phyloP scores from a whole-genome alignment of 1,139 yeast species.

The Hyphopichia fennica region DNA sequence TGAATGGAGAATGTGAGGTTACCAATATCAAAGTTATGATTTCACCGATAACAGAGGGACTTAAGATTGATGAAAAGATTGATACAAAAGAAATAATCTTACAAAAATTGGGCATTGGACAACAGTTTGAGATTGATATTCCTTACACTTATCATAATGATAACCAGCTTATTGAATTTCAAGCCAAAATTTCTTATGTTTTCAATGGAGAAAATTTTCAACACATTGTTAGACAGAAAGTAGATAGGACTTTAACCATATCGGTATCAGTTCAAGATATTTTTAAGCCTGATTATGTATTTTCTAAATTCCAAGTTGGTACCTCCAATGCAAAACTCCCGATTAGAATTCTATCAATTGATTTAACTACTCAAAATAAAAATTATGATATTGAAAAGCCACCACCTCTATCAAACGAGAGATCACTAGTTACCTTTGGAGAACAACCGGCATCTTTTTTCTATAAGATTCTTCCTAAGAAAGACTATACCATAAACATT shows the following conservation, averaged over 20 bases:
- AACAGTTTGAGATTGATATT: too few species aligned
- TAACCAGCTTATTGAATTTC: slow-evolving; percentile 24
- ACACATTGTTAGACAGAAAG: slow-evolving; percentile 24
- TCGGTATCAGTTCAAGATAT: slow-evolving; percentile 81
- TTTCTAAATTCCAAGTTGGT: slow-evolving; percentile 68
- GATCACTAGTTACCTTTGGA: slow-evolving; percentile 48
- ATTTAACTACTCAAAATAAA: slow-evolving; percentile 34
- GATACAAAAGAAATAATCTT: too few species aligned
- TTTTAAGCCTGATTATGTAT: slow-evolving; percentile 54
- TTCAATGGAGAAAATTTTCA: slow-evolving; percentile 18
- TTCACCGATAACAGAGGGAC: slow-evolving; percentile 16
- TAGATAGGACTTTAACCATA: slow-evolving; percentile 54
- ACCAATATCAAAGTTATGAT: too few species aligned
- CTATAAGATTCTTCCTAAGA: slow-evolving; percentile 44
- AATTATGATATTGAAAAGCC: slow-evolving; percentile 39
- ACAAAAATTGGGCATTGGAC: too few species aligned
- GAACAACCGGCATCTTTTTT: slow-evolving; percentile 72
- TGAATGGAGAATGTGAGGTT: slow-evolving; percentile 20
- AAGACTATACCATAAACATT: slow-evolving; percentile 16
- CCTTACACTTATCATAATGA: slow-evolving; percentile 27
- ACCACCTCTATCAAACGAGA: slow-evolving; percentile 10
- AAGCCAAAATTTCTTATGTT: slow-evolving; percentile 32
- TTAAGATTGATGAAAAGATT: slow-evolving; percentile 9
- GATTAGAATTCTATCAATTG: slow-evolving; percentile 49
- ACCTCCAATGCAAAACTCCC: slow-evolving; percentile 56